A percentile compares a stretch with the other conserved stretches of the same genome.
phyloP scores from a whole-genome alignment of 1,139 yeast genomes.

The Pichia inconspicua region DNA sequence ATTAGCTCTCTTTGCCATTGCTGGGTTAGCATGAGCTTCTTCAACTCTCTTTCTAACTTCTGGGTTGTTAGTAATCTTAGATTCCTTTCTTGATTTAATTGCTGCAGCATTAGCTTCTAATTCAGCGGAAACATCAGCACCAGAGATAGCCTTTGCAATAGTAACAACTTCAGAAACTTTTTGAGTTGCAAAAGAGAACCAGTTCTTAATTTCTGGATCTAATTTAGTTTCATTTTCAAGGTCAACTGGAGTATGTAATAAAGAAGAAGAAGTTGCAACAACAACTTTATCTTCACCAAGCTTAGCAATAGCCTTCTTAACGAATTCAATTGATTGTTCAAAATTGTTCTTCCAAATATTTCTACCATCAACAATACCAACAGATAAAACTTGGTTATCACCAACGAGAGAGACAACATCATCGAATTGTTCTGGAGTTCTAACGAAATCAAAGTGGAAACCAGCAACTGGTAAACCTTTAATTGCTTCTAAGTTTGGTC shows the following conservation, averaged over 20 bases:
- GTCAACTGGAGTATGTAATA: constrained; percentile 98
- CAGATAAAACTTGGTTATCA: constrained; percentile 73
- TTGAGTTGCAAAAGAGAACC: constrained; percentile 98
- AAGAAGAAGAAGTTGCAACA: constrained; percentile 84
- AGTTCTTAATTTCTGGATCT: constrained; percentile 85
- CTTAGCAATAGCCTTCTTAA: constrained; percentile 73
- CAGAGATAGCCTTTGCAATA: constrained; percentile 82
- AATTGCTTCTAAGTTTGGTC: constrained; percentile 89
- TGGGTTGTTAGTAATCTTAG: constrained; percentile 84
- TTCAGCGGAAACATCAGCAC: constrained; percentile 59
- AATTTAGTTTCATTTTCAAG: constrained; percentile 85
- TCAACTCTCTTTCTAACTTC: constrained; percentile 85
- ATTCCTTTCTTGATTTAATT: constrained; percentile 76
- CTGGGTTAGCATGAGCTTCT: constrained; percentile 53
- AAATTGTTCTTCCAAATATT: constrained; percentile 98
- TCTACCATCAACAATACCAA: constrained; percentile 98
- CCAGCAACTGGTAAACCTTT: constrained; percentile 89
- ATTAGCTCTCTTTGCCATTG: constrained; percentile 76
- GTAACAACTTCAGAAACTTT: constrained; percentile 85
- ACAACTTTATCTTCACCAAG: constrained; percentile 84
- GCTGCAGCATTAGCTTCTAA: constrained; percentile 84
- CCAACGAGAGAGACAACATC: constrained; percentile 62
- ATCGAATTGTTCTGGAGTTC: constrained; percentile 94
- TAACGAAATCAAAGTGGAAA: constrained; percentile 93
- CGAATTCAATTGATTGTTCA: constrained; percentile 73